Conservation (phyloP, 441 rosid species). For the Erysimum pusillum region DNA sequence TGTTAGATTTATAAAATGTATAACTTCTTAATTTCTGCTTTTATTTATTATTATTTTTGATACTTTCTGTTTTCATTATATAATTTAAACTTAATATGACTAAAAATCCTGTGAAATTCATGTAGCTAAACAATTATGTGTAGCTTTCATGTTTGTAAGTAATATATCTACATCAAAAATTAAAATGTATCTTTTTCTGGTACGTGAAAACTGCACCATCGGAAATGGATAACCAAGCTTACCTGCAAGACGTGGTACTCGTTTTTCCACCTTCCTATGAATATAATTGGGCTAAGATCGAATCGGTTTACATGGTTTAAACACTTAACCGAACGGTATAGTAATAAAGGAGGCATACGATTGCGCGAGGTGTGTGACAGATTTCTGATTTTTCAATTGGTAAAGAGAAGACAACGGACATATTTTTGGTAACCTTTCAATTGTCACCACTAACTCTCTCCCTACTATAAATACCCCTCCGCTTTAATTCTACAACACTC, state of each 20-base stretch:
- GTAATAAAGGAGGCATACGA: not conserved
- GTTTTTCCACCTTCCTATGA: slow-evolving; percentile 14
- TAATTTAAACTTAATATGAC: not conserved
- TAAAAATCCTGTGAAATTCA: not conserved
- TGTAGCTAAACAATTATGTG: not conserved
- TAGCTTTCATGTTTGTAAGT: not conserved
- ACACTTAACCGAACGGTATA: slow-evolving; percentile 20
- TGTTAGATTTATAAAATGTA: not conserved
- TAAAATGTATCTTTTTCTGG: slow-evolving; percentile 27
- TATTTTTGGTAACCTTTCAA: slow-evolving; percentile 22
- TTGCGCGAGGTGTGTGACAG: not conserved
- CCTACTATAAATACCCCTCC: slow-evolving; percentile 6
- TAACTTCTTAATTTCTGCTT: slow-evolving; percentile 14
- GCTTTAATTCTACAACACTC: slow-evolving; percentile 24
- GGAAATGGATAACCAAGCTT: slow-evolving; percentile 36
- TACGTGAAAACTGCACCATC: slow-evolving; percentile 36
- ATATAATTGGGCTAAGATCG: not conserved
- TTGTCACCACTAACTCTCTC: slow-evolving; percentile 2
- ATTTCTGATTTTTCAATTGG: slow-evolving; percentile 11
- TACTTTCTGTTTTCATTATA: not conserved
- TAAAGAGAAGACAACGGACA: slow-evolving; percentile 45
- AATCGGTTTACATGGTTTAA: slow-evolving; percentile 5
- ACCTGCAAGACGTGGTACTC: slow-evolving; percentile 36
- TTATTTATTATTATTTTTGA: not conserved
- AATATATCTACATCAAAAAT: slow-evolving; percentile 2